A percentile compares a stretch with the other conserved stretches of the same genome.
These are phyloP conservation scores for Fusarium chuoi DNA, from an alignment of 2,329 filamentous ascomycete genomes.

Conservation along the genomic window DNA sequence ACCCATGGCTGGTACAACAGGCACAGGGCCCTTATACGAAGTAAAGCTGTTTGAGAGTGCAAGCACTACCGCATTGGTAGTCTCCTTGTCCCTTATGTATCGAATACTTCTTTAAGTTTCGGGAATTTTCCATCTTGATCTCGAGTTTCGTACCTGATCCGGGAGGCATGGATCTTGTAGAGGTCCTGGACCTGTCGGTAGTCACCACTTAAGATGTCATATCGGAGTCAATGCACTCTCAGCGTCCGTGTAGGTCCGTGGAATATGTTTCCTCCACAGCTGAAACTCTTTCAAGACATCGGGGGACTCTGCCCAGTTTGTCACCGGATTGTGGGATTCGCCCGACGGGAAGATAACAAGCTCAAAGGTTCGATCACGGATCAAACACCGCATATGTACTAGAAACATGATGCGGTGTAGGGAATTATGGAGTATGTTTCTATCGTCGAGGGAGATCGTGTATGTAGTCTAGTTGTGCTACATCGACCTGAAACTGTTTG, in stretches of 20 bases:
- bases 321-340: background rate
- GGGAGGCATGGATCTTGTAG: background rate
- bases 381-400: slow-evolving; percentile 6
- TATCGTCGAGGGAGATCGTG: slow-evolving; percentile 9
- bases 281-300: background rate
- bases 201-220: background rate
- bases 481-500: slow-evolving; percentile 36
- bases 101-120: background rate
- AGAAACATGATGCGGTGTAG: slow-evolving; percentile 13
- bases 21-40: slow-evolving; percentile 13
- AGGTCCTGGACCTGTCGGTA: background rate
- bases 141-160: background rate
- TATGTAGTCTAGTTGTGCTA: slow-evolving; percentile 16
- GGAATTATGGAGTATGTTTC: slow-evolving; percentile 20
- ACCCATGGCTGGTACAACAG: slow-evolving; percentile 14
- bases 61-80: background rate
- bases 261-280: background rate
- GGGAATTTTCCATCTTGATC: background rate
- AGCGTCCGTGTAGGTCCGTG: background rate
- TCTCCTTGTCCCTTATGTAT: background rate
- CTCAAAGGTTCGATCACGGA: background rate
- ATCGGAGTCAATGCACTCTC: background rate
- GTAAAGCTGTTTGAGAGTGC: slow-evolving; percentile 1
- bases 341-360: slow-evolving; percentile 1
- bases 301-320: background rate